A percentile compares a stretch with the other conserved stretches of the same genome.
These are phyloP conservation scores for Tolypocladium cylindrosporum DNA, from an alignment of 2,329 filamentous ascomycete species.

Conservation along the genomic window DNA sequence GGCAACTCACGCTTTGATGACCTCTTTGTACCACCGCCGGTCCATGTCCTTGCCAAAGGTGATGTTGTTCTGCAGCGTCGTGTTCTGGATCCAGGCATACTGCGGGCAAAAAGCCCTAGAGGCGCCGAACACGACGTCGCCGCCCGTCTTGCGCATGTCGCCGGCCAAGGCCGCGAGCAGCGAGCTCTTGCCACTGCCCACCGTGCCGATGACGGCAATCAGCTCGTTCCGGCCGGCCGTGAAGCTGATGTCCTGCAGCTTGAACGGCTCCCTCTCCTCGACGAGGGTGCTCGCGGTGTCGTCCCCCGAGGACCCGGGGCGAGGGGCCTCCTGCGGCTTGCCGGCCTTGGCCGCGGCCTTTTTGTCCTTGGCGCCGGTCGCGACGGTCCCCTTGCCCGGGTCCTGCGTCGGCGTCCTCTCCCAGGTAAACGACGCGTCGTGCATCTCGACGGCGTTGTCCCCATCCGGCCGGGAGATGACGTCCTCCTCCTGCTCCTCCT, in stretches of 20 bases:
- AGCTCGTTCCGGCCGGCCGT: constrained; percentile 65
- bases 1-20: constrained; percentile 59
- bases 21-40: constrained; percentile 67
- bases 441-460: constrained; percentile 62
- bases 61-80: constrained; percentile 80
- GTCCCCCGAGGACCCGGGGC: constrained; percentile 25
- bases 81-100: constrained; percentile 96
- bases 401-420: constrained; percentile 55
- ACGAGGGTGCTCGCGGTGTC: constrained; percentile 45
- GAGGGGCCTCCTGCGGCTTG: constrained; percentile 14
- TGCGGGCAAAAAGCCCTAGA: constrained; percentile 87
- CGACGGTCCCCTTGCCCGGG: constrained; percentile 27
- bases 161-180: constrained; percentile 81
- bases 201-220: constrained; percentile 77
- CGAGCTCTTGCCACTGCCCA: constrained; percentile 84
- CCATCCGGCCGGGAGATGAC: constrained; percentile 44
- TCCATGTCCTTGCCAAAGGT: constrained; percentile 76
- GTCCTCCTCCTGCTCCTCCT: constrained; percentile 75
- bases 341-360: constrained; percentile 25
- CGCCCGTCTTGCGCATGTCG: constrained; percentile 79
- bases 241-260: constrained; percentile 58
- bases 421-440: constrained; percentile 77
- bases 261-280: constrained; percentile 58
- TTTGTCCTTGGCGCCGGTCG: constrained; percentile 31
- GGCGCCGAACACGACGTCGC: constrained; percentile 66